phyloP scores from a whole-genome alignment of 2,329 filamentous ascomycete genomes.

The Colletotrichum tanaceti region DNA sequence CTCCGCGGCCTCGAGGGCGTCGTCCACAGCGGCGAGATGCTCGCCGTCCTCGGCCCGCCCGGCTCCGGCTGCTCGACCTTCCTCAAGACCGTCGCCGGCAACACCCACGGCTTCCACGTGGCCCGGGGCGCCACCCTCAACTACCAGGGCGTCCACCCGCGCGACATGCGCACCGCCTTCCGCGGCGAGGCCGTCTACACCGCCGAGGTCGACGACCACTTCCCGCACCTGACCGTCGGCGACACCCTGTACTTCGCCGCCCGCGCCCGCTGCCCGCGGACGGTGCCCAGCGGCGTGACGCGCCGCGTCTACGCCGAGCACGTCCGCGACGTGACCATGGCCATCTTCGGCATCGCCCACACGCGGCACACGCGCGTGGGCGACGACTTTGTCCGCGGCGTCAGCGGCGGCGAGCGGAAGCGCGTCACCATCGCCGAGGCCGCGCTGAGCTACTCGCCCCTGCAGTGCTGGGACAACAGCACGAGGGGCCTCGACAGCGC shows the following conservation, averaged over 20 bases:
- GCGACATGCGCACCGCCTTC: conserved; percentile 40
- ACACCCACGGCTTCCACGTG: conserved; percentile 68
- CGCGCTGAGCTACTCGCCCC: conserved; percentile 45
- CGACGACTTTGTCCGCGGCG: conserved; percentile 65
- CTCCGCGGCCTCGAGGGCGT: conserved; percentile 64
- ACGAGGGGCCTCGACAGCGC: conserved; percentile 58
- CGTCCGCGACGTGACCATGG: conserved; percentile 65
- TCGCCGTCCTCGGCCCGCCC: conserved; percentile 67
- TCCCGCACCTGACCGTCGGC: conserved; percentile 68
- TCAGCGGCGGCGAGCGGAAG: conserved; percentile 64
- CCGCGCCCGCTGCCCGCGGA: conserved; percentile 61
- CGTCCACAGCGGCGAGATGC: conserved; percentile 65
- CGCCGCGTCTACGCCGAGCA: conserved; percentile 57
- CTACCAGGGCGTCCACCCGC: conserved; percentile 37
- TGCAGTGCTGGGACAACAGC: conserved; percentile 57
- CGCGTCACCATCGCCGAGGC: conserved; percentile 54
- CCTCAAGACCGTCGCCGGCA: conserved; percentile 72
- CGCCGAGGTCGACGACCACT: conserved; percentile 73
- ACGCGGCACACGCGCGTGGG: conserved; percentile 65
- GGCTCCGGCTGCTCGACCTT: conserved; percentile 74
- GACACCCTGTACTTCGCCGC: conserved; percentile 73
- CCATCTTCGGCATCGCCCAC: conserved; percentile 65
- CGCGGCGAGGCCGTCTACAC: conserved; percentile 75
- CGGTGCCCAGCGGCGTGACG: conserved; percentile 59
- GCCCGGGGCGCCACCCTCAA: conserved; percentile 32